Evolutionary conservation across 1,139 yeast genomes (phyloP), one percentile per base, ranked within the genome.

Genomic region (Hansenula sp.): DNA sequence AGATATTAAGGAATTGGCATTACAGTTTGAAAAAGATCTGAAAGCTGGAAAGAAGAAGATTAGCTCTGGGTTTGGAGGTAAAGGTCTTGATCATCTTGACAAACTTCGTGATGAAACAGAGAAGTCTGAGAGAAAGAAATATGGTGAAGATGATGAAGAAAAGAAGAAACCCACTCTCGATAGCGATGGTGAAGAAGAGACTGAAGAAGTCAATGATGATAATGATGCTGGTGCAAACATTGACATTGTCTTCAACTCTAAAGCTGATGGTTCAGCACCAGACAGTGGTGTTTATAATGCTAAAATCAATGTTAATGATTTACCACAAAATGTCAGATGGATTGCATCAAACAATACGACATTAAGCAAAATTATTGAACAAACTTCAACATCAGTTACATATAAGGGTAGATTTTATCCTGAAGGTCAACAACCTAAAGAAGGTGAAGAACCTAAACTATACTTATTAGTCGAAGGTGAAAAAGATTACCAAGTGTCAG

Each of bases 21-120:
- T 69, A 4, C 56, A 61, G 32, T 90, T 87, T 56, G 64, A 76
- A 43, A 69, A 63, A 12, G 87, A 82, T 44, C 73, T 89, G 44
- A 79, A 82, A 48, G 58, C 69, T 2, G 97, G 96, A 0, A 77
- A 80, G 45, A 89, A 75, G 47, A 80, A 79, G 54, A 69, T 75
- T 41, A 71, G 75, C 18, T 75, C 77, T 43, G 98, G 98, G 0
- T 92, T 89, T 66, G 95, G 96, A 2, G 98, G 98, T 19, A 83
- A 85, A 54, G 98, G 98, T 1, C 70, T 92, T 42, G 95, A 84
- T 36, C 83, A 83, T 47, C 66, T 92, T 36, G 95, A 87, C 46
- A 78, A 77, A 39, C 70, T 75, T 11, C 69, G 97, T 39, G 82
- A 81, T 26, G 72, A 69, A 31, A 73, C 72, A 28, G 69, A 79